Conservation (phyloP, 495 filamentous ascomycete species). For the Haplographium delicatum region DNA sequence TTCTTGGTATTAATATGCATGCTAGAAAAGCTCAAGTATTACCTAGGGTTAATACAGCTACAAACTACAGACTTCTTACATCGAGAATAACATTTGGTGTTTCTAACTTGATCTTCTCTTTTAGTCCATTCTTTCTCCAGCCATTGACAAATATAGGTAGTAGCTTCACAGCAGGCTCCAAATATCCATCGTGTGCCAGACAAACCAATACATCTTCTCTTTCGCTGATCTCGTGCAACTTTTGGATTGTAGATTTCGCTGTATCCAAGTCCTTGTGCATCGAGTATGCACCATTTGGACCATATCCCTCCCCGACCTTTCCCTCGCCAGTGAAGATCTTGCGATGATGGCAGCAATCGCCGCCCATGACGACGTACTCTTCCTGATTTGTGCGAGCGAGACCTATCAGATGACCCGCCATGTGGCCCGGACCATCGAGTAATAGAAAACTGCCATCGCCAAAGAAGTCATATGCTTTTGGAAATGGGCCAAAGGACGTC, state of each 20-base stretch:
- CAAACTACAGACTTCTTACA: too few relatives aligned
- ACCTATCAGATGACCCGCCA: constrained; percentile 40
- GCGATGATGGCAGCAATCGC: constrained; percentile 43
- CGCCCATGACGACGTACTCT: constrained; percentile 44
- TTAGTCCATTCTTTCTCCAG: too few relatives aligned
- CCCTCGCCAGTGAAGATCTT: background rate
- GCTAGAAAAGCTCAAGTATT: too few relatives aligned
- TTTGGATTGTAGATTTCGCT: background rate
- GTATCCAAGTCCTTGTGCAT: background rate
- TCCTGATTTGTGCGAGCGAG: constrained; percentile 34
- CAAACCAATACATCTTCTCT: background rate
- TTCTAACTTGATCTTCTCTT: too few relatives aligned
- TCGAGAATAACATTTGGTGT: too few relatives aligned
- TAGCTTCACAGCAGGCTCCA: background rate
- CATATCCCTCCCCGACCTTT: background rate
- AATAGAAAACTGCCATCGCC: constrained; percentile 48
- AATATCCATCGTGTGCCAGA: background rate
- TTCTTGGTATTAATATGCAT: too few relatives aligned
- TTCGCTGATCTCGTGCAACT: background rate
- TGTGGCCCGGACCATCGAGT: constrained; percentile 42
- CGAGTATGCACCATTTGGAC: background rate
- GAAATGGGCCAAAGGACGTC: constrained; percentile 22
- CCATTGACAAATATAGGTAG: background rate
- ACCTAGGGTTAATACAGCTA: too few relatives aligned
- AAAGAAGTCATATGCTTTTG: constrained; percentile 46